These are phyloP conservation scores for Lipomyces starkeyi DNA, from an alignment of 805 yeast genomes.

Conservation along the genomic window DNA sequence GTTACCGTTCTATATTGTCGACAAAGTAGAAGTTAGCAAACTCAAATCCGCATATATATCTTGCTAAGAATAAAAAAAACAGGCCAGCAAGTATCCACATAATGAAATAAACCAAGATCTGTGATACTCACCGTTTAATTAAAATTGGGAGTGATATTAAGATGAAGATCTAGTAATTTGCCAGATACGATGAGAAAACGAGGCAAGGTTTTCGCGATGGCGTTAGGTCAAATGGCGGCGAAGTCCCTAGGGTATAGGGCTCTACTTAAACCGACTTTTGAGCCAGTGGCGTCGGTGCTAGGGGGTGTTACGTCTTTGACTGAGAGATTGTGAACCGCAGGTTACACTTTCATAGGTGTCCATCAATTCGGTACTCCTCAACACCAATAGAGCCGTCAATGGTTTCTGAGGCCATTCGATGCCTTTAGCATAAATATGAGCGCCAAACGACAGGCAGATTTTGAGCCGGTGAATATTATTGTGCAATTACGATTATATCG, in stretches of 20 bases:
- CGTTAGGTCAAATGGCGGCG: background rate
- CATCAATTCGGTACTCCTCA: background rate
- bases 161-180: background rate
- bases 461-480: constrained; percentile 18
- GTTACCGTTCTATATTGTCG: background rate
- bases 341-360: no score
- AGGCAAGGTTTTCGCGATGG: background rate
- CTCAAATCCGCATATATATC: background rate
- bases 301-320: background rate
- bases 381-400: background rate
- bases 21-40: background rate
- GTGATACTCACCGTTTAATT: background rate
- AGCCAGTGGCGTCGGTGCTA: background rate
- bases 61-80: background rate
- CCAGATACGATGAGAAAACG: background rate
- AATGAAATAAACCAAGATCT: background rate
- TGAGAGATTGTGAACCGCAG: no score
- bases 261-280: background rate
- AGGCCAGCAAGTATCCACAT: background rate
- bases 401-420: background rate
- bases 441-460: constrained; percentile 8
- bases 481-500: background rate
- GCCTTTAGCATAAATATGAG: background rate
- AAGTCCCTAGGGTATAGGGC: background rate
- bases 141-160: background rate